phyloP scores from a whole-genome alignment of 345 rosid genomes.

The Brassica rapa region DNA sequence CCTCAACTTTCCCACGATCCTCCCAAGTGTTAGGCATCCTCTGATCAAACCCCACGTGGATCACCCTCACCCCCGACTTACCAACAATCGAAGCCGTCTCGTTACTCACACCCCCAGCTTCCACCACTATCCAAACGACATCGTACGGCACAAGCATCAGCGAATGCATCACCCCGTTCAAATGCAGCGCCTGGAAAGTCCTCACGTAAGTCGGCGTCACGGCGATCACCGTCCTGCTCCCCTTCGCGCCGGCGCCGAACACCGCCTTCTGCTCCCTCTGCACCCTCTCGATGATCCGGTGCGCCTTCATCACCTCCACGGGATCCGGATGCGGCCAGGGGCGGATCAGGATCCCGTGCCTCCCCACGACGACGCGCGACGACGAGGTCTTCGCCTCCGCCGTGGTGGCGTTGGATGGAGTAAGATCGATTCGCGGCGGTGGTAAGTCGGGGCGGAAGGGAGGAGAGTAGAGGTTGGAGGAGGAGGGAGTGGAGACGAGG shows the following conservation, averaged over 20 bases:
- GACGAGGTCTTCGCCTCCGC: conserved; percentile 30
- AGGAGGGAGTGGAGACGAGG: conserved; percentile 70
- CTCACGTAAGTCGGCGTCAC: conserved; percentile 95
- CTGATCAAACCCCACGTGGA: conserved; percentile 68
- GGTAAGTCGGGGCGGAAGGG: conserved; percentile 56
- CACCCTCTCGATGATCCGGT: conserved; percentile 80
- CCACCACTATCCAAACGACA: conserved; percentile 93
- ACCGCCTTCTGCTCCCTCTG: conserved; percentile 82
- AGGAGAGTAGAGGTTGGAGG: conserved; percentile 54
- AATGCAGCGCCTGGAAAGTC: conserved; percentile 88
- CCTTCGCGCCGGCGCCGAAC: conserved; percentile 59
- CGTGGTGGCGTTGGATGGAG: background rate
- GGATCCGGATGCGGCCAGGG: conserved; percentile 99
- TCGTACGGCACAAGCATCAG: conserved; percentile 86
- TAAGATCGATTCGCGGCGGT: background rate
- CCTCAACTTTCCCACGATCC: conserved; percentile 67
- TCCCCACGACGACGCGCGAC: conserved; percentile 86
- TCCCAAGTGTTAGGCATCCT: conserved; percentile 85
- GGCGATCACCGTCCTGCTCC: conserved; percentile 60
- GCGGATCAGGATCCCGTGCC: conserved; percentile 99
- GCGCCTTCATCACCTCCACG: conserved; percentile 89
- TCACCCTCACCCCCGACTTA: conserved; percentile 60
- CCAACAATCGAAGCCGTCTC: conserved; percentile 73
- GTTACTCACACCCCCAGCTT: conserved; percentile 80
- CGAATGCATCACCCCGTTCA: conserved; percentile 94